Base-by-base conservation (phyloP, 257 asterid species). In the Solanum acaule region DNA sequence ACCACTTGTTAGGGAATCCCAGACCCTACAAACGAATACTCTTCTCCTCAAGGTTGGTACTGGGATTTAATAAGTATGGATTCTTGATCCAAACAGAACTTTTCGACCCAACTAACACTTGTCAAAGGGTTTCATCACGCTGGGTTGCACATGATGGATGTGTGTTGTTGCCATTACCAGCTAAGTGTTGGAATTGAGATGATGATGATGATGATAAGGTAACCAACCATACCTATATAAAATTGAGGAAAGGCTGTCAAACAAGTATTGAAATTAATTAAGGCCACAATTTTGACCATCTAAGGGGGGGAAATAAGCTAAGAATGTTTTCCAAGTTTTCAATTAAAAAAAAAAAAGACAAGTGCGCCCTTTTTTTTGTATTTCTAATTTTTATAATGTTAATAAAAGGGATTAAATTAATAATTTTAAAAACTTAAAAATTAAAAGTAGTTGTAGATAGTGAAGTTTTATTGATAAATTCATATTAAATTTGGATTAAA, bases 1-100 rank as follows among this genome's bases (percentile, higher is more conserved):
- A 22, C 95, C 95, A 31, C 98, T 97, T 65, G 97, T 93, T 87
- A 97, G 15, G 90, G 98, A 95, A 78, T 95, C 95, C 95, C 95
- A 94, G 27, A 97, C 14, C 27, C 98, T 94, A 40, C 97, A 94
- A 92, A 93, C 94, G 67, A 92, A 79, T 25, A 91, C 89, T 92
- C 97, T 94, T 77, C 98, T 91, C 4, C 96, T 90, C 27, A 90
- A 65, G 27, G 90, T 23, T 31, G 93, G 91, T 15, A 85, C 23
- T 29, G 93, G 35, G 61, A 40, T 79, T 72, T 85, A 90, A 83
- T 34, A 46, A 84, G 31, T 84, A 84, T 88, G 89, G 85, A 84
- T 83, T 91, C 84, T 12, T 40, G 77, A 52, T 78, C 88, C 65
- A 87, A 90, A 20, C 65, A 81, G 33, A 78, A 44, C 20, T 56